Base-by-base conservation (phyloP, 73 alveolate species). In the Paraurostyla sp. region DNA sequence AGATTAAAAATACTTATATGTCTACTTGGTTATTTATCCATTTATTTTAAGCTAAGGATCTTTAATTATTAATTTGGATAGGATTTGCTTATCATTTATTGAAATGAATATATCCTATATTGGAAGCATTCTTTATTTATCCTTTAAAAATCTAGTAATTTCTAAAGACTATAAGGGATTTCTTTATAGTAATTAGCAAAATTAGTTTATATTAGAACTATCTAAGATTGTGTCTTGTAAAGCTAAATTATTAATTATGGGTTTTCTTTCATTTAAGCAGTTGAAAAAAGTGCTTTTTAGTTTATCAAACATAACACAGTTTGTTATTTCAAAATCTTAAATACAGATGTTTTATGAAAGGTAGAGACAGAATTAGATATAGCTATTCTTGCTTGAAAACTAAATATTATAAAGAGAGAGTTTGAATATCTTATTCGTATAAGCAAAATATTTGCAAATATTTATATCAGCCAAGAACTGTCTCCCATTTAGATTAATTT, bases 211-310 rank as follows among this genome's bases (percentile, higher is more conserved):
- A 29, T 73, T 73, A n/a, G 71, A 16, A 3, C 4, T 33, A 73
- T 73, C 86, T 2, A 73, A 43, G 3, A 45, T 73, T 48, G 46
- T 13, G 40, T 73, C 71, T 48, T 25, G 41, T 27, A 73, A 9
- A 6, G 6, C 46, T 45, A 73, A 25, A 13, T 3, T n/a, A 27
- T 3, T 2, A 11, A 73, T 16, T n/a, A 23, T 11, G 25, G 71
- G 71, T 27, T 25, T 73, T 45, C 86, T 73, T 33, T 73, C 86
- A 45, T 41, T 43, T 48, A 73, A 46, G 41, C 86, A 73, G 52
- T 45, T 73, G 15, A 73, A 43, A 36, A 73, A 48, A 46, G 86
- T 48, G 0, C 7, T 20, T 20, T 56, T 40, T n/a, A 73, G 7
- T 73, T 73, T 73, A 25, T 73, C 86, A 73, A 32, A 73, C 49